Percentiles rank a stretch among this genome's conserved stretches.
Evolutionary conservation across 352 stramenopile genomes (phyloP).

Genomic region (Hyphochytrium catenoides): DNA sequence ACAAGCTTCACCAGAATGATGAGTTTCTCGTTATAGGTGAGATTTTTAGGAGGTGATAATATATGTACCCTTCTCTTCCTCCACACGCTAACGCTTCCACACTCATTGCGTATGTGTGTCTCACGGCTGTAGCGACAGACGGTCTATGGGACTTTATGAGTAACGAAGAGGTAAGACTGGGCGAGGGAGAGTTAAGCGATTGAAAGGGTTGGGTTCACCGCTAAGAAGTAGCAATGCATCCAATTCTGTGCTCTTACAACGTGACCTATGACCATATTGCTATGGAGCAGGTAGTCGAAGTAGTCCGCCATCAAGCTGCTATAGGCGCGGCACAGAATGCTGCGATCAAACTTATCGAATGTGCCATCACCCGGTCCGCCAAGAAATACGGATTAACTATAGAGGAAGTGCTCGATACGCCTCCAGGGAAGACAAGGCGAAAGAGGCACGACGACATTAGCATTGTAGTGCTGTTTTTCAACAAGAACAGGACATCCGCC

Average conservation of each 20-base stretch:
- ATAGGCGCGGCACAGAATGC: constrained; percentile 38
- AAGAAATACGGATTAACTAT: constrained; percentile 44
- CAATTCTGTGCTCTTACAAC: too few species aligned
- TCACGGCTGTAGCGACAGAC: constrained; percentile 43
- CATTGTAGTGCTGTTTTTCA: constrained; percentile 64
- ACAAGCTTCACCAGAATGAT: constrained; percentile 37
- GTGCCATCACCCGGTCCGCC: constrained; percentile 41
- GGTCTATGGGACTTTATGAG: constrained; percentile 90
- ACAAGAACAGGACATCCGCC: too few species aligned
- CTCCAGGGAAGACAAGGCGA: constrained; percentile 43
- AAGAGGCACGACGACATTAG: constrained; percentile 77
- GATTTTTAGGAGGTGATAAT: not conserved
- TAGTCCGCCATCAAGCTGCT: constrained; percentile 39
- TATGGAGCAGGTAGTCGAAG: constrained; percentile 44
- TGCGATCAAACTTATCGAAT: constrained; percentile 39
- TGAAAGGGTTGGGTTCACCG: too few species aligned
- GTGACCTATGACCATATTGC: not conserved
- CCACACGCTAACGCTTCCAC: too few species aligned
- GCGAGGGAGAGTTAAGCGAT: too few species aligned
- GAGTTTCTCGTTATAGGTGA: constrained; percentile 86
- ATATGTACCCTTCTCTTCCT: too few species aligned
- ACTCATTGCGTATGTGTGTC: not conserved
- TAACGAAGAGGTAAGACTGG: constrained; percentile 51
- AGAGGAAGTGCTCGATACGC: constrained; percentile 44
- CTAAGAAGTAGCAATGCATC: too few species aligned